phyloP scores from a whole-genome alignment of 2,329 filamentous ascomycete genomes.

The Cercospora sp. region DNA sequence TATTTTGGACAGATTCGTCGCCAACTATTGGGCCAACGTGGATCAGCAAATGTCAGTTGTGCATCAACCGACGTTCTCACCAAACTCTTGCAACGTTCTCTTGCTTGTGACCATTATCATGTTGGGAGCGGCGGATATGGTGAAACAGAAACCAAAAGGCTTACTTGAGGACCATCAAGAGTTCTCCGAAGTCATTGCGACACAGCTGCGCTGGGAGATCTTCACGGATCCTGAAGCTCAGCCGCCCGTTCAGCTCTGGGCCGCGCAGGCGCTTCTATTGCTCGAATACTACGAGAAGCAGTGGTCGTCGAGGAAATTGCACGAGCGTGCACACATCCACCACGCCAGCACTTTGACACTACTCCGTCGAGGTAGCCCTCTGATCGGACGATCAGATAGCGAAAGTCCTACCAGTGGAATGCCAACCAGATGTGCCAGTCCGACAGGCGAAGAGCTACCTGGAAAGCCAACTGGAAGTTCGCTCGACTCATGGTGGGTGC shows the following conservation, averaged over 20 bases:
- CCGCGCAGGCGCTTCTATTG: conserved; percentile 83
- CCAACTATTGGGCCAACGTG: conserved; percentile 89
- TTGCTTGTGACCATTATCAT: conserved; percentile 84
- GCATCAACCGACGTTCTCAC: conserved; percentile 86
- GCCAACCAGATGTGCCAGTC: conserved; percentile 22
- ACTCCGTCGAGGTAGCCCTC: conserved; percentile 84
- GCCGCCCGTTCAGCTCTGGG: conserved; percentile 88
- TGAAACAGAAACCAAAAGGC: conserved; percentile 72
- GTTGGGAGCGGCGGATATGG: conserved; percentile 81
- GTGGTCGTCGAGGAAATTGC: conserved; percentile 84
- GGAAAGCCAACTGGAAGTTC: neutral
- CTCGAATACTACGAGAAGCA: conserved; percentile 94
- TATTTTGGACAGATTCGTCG: conserved; percentile 92
- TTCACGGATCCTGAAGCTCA: conserved; percentile 85
- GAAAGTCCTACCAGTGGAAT: conserved; percentile 72
- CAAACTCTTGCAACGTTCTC: conserved; percentile 76
- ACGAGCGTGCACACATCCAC: conserved; percentile 91
- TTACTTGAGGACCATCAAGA: conserved; percentile 73
- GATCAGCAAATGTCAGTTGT: conserved; percentile 88
- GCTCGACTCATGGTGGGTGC: conserved; percentile 68
- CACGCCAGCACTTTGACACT: conserved; percentile 90
- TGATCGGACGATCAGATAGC: conserved; percentile 79
- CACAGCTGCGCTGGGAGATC: conserved; percentile 88
- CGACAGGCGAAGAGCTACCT: conserved; percentile 4
- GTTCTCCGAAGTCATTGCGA: conserved; percentile 82